A percentile compares a stretch with the other conserved stretches of the same genome.
phyloP scores from a whole-genome alignment of 495 filamentous ascomycete genomes.

The Elaphomyces granulatus region DNA sequence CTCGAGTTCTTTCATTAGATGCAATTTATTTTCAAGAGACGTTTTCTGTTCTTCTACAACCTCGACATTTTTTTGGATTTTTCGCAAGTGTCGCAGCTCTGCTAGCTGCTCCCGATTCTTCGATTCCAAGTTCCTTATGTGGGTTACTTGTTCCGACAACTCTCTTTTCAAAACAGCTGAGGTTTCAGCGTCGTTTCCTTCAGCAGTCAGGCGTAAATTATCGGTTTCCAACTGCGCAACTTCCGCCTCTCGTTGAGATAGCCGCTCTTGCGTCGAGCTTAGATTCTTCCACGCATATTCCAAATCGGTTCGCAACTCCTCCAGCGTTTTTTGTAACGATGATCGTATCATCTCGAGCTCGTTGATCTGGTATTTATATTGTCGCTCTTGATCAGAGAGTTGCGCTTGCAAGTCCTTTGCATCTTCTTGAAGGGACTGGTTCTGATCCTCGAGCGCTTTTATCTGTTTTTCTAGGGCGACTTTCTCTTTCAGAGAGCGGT shows the following conservation, averaged over 20 bases:
- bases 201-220: conserved; percentile 64
- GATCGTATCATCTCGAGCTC: conserved; percentile 59
- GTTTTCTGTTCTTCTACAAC: conserved; percentile 95
- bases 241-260: conserved; percentile 53
- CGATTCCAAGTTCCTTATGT: conserved; percentile 72
- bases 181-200: conserved; percentile 73
- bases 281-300: conserved; percentile 46
- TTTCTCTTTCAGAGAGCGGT: conserved; percentile 51
- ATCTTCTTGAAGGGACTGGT: conserved; percentile 57
- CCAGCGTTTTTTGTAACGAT: conserved; percentile 48
- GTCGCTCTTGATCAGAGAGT: conserved; percentile 53
- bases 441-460: conserved; percentile 57
- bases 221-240: conserved; percentile 66
- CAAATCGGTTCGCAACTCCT: conserved; percentile 59
- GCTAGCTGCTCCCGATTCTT: conserved; percentile 63
- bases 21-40: conserved; percentile 59
- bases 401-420: conserved; percentile 59
- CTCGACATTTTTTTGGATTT: conserved; percentile 69
- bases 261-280: conserved; percentile 48
- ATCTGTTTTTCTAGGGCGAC: conserved; percentile 55
- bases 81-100: conserved; percentile 68
- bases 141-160: conserved; percentile 73
- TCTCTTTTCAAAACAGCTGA: conserved; percentile 71
- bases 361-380: conserved; percentile 49
- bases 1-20: conserved; percentile 58